Percentiles rank a stretch among this genome's conserved stretches.
phyloP scores from a whole-genome alignment of 139 green algal species.

The Coelastrella sp. region DNA sequence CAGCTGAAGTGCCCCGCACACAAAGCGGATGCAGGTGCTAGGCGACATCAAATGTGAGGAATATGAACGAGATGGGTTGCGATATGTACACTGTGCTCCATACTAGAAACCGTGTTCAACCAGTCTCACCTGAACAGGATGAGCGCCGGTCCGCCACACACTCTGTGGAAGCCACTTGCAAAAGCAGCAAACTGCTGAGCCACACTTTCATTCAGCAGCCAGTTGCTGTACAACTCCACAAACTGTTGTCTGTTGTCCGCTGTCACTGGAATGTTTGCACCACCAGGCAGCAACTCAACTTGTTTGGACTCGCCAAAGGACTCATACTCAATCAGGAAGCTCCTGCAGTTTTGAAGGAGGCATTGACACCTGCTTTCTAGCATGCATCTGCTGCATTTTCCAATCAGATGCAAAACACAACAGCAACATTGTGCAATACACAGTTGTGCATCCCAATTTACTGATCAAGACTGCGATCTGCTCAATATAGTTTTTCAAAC shows the following conservation, averaged over 20 bases:
- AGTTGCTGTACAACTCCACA: conserved; percentile 77
- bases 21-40: no score
- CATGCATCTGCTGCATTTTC: background rate
- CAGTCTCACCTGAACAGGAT: conserved; percentile 38
- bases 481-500: no score
- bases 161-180: conserved; percentile 64
- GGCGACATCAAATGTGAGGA: no score
- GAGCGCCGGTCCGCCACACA: conserved; percentile 57
- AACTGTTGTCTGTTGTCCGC: conserved; percentile 80
- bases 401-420: no score
- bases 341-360: conserved; percentile 45
- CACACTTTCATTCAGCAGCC: conserved; percentile 71
- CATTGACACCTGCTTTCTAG: no score
- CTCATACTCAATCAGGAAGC: conserved; percentile 71
- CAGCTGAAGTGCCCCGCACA: no score
- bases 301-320: conserved; percentile 64
- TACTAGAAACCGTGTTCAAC: no score
- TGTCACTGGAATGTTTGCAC: conserved; percentile 76
- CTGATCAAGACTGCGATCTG: no score
- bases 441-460: no score
- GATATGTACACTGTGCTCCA: no score
- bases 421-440: no score
- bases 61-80: no score
- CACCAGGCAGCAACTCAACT: conserved; percentile 70
- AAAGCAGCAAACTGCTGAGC: conserved; percentile 83